Evolutionary conservation across 306 rosid species (phyloP).

Genomic region (Cicer bijugum): DNA sequence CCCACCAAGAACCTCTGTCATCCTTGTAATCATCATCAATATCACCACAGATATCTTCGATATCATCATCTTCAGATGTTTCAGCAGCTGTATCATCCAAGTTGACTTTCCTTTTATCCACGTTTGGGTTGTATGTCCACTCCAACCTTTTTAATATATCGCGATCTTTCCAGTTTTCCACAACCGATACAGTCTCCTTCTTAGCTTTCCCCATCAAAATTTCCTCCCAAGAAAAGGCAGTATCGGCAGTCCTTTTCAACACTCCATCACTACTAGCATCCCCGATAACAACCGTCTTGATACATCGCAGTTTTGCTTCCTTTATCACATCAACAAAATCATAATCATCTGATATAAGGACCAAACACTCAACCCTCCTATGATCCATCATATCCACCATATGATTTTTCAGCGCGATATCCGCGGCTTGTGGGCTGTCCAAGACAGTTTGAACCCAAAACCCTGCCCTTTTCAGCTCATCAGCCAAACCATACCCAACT

Average conservation of each 20-base stretch:
- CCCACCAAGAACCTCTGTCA: slow-evolving; percentile 69
- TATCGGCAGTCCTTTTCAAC: slow-evolving; percentile 77
- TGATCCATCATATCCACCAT: slow-evolving; percentile 77
- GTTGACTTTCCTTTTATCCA: slow-evolving; percentile 44
- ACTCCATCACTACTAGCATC: slow-evolving; percentile 60
- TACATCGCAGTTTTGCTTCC: slow-evolving; percentile 76
- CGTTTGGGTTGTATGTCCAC: slow-evolving; percentile 73
- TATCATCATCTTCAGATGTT: slow-evolving; percentile 50
- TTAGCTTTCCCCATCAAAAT: slow-evolving; percentile 78
- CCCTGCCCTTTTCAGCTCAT: slow-evolving; percentile 75
- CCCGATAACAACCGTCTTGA: slow-evolving; percentile 79
- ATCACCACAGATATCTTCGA: slow-evolving; percentile 46
- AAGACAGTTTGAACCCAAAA: slow-evolving; percentile 62
- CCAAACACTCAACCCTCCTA: slow-evolving; percentile 67
- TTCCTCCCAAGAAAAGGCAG: slow-evolving; percentile 81
- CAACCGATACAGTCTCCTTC: slow-evolving; percentile 67
- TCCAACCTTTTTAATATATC: slow-evolving; percentile 78
- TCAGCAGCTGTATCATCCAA: slow-evolving; percentile 42
- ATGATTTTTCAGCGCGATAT: slow-evolving; percentile 57
- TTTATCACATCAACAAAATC: slow-evolving; percentile 65
- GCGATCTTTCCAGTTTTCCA: slow-evolving; percentile 80
- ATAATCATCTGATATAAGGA: slow-evolving; percentile 82
- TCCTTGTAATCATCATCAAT: slow-evolving; percentile 49
- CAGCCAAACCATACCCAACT: slow-evolving; percentile 65
- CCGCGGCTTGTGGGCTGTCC: slow-evolving; percentile 61